Conservation (phyloP, 345 rosid genomes). For the Camelina neglecta region DNA sequence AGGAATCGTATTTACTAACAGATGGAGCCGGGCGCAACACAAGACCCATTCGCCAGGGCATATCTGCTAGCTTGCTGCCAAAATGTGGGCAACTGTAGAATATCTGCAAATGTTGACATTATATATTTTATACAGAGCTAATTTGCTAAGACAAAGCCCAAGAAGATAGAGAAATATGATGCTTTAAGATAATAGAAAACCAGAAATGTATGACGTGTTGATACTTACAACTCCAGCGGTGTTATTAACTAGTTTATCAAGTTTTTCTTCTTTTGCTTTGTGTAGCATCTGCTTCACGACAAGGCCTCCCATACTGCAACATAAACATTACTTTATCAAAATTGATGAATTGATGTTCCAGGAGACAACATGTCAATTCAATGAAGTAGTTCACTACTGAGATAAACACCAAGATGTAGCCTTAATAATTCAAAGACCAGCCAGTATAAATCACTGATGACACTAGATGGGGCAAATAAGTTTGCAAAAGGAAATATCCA, state of each 20-base stretch:
- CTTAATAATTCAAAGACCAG: conserved; percentile 10
- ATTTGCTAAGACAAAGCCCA: conserved; percentile 6
- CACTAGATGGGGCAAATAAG: conserved; percentile 1
- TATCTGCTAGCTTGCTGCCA: conserved; percentile 97
- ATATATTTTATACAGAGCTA: neutral
- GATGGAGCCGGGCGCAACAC: conserved; percentile 95
- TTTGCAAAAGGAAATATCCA: conserved; percentile 11
- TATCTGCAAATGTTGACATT: conserved; percentile 56
- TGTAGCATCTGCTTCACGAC: conserved; percentile 93
- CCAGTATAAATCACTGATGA: conserved; percentile 1
- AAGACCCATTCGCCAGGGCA: conserved; percentile 99
- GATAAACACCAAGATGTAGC: conserved; percentile 20
- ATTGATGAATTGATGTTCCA: conserved; percentile 9
- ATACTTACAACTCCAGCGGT: conserved; percentile 87
- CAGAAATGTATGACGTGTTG: conserved; percentile 13
- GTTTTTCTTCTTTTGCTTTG: conserved; percentile 84
- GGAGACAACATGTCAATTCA: conserved; percentile 2
- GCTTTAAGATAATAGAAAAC: conserved; percentile 8
- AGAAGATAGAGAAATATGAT: neutral
- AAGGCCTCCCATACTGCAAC: conserved; percentile 94
- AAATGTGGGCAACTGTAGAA: conserved; percentile 99
- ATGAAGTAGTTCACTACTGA: neutral
- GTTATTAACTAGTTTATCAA: conserved; percentile 77
- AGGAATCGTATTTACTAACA: conserved; percentile 52
- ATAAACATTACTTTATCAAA: conserved; percentile 34